Base-by-base conservation (phyloP, 331 rosid species). In the Quercus tomentella region DNA sequence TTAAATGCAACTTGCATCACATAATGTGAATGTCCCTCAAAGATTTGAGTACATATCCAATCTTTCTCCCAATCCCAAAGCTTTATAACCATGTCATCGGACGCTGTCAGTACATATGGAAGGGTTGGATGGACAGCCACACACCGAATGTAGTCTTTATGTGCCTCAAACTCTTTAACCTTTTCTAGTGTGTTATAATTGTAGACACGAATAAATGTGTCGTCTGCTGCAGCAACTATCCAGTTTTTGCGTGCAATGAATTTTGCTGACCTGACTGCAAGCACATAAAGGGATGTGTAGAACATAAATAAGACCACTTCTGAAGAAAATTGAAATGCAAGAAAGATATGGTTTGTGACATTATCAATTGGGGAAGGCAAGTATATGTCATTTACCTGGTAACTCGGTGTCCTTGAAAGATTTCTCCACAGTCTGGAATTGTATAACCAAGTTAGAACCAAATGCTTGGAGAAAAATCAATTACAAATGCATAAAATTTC, bases 1-100 rank as follows among this genome's bases (percentile, higher is more conserved):
- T 93, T 87, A 56, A 93, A 88, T 6, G 94, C 89, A 21, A 89
- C 92, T 89, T 93, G 93, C 99, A 95, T 95, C 83, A 93, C 98
- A 90, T 93, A 90, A 78, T 93, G 98, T 33, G 92, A 76, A 78
- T 95, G 91, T 21, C 98, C 98, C 83, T 86, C 94, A 76, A 89
- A 93, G 81, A 71, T 90, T 81, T 90, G 78, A 78, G 70, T 61
- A 74, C 97, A 90, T 21, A 79, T 63, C 97, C 97, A 95, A 75
- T 86, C 87, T 62, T 91, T 83, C 3, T 80, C 88, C 97, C 96
- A 95, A 76, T 93, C 91, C 99, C 99, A 95, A 52, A 90, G 81
- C 71, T 95, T 95, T 52, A 91, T 80, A 55, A 91, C 91, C 80
- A 84, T 88, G 77, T 94, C 98, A 74, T 92, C 97, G 5, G 97